These are phyloP conservation scores for Pleoardoris graminearum DNA, from an alignment of 2,329 filamentous ascomycete genomes.

Conservation along the genomic window DNA sequence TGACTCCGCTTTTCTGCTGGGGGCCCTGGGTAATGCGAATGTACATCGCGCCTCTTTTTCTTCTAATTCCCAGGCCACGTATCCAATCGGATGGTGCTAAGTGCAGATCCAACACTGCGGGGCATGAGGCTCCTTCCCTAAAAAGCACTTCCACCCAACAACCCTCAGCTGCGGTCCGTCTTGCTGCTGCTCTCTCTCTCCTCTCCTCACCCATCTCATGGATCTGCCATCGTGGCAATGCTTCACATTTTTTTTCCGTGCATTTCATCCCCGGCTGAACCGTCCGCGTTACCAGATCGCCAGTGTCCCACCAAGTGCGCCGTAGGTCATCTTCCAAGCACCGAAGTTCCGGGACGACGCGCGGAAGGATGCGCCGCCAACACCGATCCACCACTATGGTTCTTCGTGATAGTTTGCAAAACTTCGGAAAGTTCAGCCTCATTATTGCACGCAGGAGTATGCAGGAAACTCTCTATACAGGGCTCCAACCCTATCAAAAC, in stretches of 20 bases:
- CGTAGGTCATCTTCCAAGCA: conserved; percentile 9
- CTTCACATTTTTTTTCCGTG: not conserved
- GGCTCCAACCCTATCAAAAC: not conserved
- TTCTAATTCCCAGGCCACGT: not conserved
- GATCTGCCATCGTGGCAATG: too few relatives aligned
- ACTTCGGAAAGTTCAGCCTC: conserved; percentile 2
- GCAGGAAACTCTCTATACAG: not conserved
- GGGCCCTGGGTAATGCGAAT: not conserved
- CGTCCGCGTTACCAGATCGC: not conserved
- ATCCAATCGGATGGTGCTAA: not conserved
- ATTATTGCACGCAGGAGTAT: not conserved
- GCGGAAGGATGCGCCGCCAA: conserved; percentile 5
- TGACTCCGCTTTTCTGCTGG: not conserved
- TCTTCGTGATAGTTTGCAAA: conserved; percentile 1
- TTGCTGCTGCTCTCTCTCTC: not conserved
- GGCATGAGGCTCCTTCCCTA: conserved; percentile 4
- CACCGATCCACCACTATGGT: conserved; percentile 7
- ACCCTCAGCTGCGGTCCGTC: not conserved
- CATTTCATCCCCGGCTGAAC: not conserved
- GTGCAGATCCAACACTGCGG: conserved; percentile 4
- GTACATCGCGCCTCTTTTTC: not conserved
- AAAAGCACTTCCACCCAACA: not conserved
- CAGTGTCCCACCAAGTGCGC: not conserved
- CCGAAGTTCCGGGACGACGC: conserved; percentile 16
- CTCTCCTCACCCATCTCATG: too few relatives aligned